A percentile compares a stretch with the other conserved stretches of the same genome.
These are phyloP conservation scores for Polyplosphaeria fusca DNA, from an alignment of 495 filamentous ascomycete species.

Conservation along the genomic window DNA sequence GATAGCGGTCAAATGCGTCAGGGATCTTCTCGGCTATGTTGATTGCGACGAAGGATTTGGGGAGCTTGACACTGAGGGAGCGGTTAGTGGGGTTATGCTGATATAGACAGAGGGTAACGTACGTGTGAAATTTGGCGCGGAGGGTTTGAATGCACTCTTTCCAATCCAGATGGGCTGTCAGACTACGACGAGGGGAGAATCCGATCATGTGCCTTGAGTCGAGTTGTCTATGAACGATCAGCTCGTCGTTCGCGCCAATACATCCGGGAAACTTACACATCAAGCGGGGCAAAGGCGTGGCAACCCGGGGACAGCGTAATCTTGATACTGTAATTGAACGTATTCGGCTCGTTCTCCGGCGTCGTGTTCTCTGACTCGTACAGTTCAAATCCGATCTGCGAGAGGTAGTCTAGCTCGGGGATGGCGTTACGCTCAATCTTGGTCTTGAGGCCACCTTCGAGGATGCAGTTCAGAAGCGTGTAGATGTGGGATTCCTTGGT, in stretches of 20 bases:
- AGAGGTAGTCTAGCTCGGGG: constrained; percentile 96
- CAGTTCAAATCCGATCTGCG: constrained; percentile 93
- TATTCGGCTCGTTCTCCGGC: constrained; percentile 52
- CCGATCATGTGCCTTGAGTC: constrained; percentile 94
- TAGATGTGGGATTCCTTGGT: constrained; percentile 99
- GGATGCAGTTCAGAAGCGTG: constrained; percentile 93
- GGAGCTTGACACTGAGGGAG: constrained; percentile 74
- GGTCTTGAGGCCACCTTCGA: constrained; percentile 91
- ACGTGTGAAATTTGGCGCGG: constrained; percentile 91
- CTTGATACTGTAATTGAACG: constrained; percentile 88
- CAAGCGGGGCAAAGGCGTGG: constrained; percentile 90
- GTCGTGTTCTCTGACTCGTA: constrained; percentile 85
- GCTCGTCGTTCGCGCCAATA: background rate
- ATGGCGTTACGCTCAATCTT: constrained; percentile 89
- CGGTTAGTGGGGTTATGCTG: background rate
- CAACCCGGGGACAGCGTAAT: constrained; percentile 95
- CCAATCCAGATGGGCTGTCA: constrained; percentile 94
- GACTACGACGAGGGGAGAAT: constrained; percentile 78
- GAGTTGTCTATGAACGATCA: constrained; percentile 53
- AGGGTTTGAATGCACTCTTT: constrained; percentile 91
- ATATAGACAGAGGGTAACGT: constrained; percentile 39
- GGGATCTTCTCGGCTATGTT: constrained; percentile 73
- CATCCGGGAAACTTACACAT: constrained; percentile 53
- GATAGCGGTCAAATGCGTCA: constrained; percentile 26
- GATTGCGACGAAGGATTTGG: constrained; percentile 87